phyloP scores from a whole-genome alignment of 73 alveolate genomes.

The Urostyla sp. region DNA sequence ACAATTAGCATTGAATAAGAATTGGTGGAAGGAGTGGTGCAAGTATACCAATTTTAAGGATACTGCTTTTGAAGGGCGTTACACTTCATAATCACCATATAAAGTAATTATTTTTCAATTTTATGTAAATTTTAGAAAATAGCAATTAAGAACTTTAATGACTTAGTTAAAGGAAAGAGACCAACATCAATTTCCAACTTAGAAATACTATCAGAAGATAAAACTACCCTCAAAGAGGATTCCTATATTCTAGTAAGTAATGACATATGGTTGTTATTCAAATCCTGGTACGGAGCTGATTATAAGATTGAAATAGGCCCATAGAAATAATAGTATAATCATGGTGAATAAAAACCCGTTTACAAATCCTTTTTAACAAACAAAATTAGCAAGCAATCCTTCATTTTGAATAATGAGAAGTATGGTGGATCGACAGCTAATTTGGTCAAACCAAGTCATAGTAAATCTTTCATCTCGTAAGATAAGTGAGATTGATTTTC shows the following conservation, averaged over 20 bases:
- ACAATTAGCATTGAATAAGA: not conserved
- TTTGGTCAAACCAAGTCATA: not conserved
- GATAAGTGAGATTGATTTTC: too few species aligned
- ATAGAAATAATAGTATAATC: too few species aligned
- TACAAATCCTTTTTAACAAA: too few species aligned
- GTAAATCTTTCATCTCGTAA: too few species aligned
- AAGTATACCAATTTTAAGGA: constrained; percentile 27
- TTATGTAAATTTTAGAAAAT: not conserved
- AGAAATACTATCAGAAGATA: not conserved
- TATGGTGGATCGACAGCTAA: not conserved
- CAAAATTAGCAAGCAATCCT: not conserved
- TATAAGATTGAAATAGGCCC: not conserved
- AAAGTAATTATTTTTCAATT: not conserved
- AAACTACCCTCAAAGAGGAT: not conserved
- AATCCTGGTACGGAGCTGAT: constrained; percentile 36
- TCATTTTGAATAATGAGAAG: not conserved
- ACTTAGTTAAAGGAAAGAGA: constrained; percentile 39
- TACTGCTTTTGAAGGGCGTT: not conserved
- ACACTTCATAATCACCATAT: not conserved
- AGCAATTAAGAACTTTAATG: constrained; percentile 38
- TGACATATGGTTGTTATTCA: constrained; percentile 29
- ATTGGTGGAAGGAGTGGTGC: constrained; percentile 49
- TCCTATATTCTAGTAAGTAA: not conserved
- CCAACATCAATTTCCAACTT: constrained; percentile 9
- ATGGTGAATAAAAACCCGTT: not conserved